Evolutionary conservation across 176 grass and related monocot genomes (phyloP).

Genomic region (Puccinellia tenuiflora): DNA sequence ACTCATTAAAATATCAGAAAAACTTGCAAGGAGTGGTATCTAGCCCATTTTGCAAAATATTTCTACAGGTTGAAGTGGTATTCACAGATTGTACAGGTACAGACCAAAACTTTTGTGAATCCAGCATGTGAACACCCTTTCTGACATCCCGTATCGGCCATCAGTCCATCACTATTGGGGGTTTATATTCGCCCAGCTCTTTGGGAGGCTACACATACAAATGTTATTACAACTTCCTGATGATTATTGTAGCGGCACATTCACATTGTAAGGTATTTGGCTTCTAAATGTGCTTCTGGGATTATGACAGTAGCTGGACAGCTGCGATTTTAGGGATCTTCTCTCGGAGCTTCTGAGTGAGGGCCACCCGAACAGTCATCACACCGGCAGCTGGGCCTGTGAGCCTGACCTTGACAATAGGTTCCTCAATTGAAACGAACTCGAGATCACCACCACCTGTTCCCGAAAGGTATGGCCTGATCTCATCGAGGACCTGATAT

Average conservation of each 20-base stretch:
- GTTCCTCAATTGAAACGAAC: conserved; percentile 76
- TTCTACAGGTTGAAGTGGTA: not conserved
- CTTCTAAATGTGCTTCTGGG: not conserved
- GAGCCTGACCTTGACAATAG: conserved; percentile 80
- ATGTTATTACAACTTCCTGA: not conserved
- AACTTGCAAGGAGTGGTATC: not conserved
- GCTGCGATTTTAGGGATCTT: conserved; percentile 86
- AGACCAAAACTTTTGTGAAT: conserved; percentile 6
- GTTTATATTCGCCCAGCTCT: not conserved
- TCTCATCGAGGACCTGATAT: conserved; percentile 83
- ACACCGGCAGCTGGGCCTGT: conserved; percentile 78
- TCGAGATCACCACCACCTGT: conserved; percentile 89
- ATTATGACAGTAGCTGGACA: conserved; percentile 68
- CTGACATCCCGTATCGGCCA: not conserved
- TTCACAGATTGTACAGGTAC: not conserved
- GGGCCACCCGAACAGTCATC: conserved; percentile 86
- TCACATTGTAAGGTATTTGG: conserved; percentile 1
- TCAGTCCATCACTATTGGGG: not conserved
- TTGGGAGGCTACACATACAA: not conserved
- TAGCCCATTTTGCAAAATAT: not conserved
- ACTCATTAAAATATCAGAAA: not conserved
- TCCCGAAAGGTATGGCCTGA: conserved; percentile 90
- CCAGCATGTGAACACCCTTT: not conserved
- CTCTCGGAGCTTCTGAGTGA: conserved; percentile 94
- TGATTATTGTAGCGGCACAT: conserved; percentile 14